Percentiles rank a stretch among this genome's conserved stretches.
Evolutionary conservation across 768 basidiomycete genomes (phyloP).

Genomic region (Phanerochaete sordida): DNA sequence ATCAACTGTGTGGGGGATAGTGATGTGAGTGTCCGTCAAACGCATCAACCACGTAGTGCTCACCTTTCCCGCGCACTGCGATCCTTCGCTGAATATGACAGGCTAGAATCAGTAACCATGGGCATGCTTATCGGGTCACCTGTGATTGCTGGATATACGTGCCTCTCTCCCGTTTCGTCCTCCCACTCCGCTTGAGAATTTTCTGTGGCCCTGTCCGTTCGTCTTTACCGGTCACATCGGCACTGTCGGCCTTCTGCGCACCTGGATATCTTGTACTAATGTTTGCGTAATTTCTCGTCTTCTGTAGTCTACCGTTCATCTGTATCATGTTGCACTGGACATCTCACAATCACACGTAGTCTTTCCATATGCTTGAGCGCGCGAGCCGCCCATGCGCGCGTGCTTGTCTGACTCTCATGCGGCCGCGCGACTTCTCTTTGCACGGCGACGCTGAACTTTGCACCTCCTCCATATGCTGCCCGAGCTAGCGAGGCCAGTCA

Average conservation of each 20-base stretch:
- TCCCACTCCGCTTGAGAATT: conserved; percentile 9
- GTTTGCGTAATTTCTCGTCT: background rate
- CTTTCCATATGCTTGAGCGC: background rate
- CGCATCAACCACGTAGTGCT: background rate
- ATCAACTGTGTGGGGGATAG: background rate
- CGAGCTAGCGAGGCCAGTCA: background rate
- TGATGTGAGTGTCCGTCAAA: background rate
- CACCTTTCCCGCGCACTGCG: background rate
- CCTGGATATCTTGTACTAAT: conserved; percentile 3
- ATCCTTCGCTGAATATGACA: background rate
- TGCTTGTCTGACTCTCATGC: background rate
- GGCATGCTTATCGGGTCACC: background rate
- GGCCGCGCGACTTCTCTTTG: background rate
- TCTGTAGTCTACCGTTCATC: background rate
- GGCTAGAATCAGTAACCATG: background rate
- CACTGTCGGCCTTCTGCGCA: background rate
- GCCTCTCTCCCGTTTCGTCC: background rate
- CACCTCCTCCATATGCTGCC: background rate
- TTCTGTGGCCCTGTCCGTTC: background rate
- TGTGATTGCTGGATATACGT: background rate
- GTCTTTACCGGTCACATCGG: background rate
- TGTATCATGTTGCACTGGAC: conserved; percentile 2
- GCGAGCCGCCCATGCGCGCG: background rate
- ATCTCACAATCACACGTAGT: background rate
- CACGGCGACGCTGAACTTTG: background rate